Evolutionary conservation across 2,329 filamentous ascomycete genomes (phyloP).

Genomic region (Colletotrichum musae): DNA sequence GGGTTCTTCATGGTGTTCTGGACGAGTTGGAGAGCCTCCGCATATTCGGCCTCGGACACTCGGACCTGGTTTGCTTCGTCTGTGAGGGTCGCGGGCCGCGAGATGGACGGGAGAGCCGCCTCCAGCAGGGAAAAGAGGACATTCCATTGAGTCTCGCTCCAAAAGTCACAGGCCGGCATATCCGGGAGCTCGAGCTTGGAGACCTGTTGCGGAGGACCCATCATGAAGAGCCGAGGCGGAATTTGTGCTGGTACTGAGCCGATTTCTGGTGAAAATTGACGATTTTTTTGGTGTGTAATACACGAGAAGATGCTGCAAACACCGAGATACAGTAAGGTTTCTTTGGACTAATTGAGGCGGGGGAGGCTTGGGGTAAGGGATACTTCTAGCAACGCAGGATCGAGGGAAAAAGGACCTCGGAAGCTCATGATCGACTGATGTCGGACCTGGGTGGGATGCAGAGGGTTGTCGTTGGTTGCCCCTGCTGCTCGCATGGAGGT

Average conservation of each 20-base stretch:
- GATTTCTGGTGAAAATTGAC: background rate
- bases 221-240: constrained; percentile 14
- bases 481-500: constrained; percentile 34
- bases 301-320: background rate
- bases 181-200: constrained; percentile 29
- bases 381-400: constrained; percentile 15
- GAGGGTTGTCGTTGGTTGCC: constrained; percentile 26
- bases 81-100: constrained; percentile 54
- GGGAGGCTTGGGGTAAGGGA: constrained; percentile 32
- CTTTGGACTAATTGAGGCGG: background rate
- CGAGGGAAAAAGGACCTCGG: constrained; percentile 34
- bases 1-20: constrained; percentile 54
- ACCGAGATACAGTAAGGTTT: background rate
- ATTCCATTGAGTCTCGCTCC: constrained; percentile 66
- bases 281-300: background rate
- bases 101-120: constrained; percentile 73
- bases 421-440: constrained; percentile 41
- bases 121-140: constrained; percentile 69
- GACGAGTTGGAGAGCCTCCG: constrained; percentile 58
- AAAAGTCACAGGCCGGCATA: constrained; percentile 52
- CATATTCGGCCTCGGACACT: constrained; percentile 66
- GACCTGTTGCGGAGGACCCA: constrained; percentile 25
- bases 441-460: constrained; percentile 12
- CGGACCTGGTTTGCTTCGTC: constrained; percentile 59
- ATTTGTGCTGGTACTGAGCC: background rate